Evolutionary conservation across 148 eudicot species (phyloP).

Genomic region (Nepenthes gracilis): DNA sequence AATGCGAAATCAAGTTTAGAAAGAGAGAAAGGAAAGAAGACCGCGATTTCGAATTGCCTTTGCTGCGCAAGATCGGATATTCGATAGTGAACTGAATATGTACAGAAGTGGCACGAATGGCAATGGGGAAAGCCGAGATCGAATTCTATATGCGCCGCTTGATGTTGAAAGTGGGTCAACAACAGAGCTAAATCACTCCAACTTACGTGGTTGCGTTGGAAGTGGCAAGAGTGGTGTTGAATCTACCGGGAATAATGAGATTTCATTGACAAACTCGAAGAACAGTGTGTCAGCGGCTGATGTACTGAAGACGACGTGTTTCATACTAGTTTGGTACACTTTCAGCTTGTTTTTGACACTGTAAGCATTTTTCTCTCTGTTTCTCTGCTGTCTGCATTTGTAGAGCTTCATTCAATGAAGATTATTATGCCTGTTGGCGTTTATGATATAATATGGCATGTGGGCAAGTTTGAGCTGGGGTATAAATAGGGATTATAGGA

Average conservation of each 20-base stretch:
- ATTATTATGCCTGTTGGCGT: background rate
- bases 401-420: background rate
- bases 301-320: slow-evolving; percentile 72
- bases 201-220: slow-evolving; percentile 6
- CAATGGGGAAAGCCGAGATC: slow-evolving; percentile 14
- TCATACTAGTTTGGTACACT: slow-evolving; percentile 78
- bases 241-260: background rate
- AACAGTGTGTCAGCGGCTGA: slow-evolving; percentile 41
- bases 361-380: slow-evolving; percentile 36
- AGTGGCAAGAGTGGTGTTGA: background rate
- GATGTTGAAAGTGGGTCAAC: slow-evolving; percentile 39
- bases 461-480: too few species aligned
- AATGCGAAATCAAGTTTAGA: slow-evolving; percentile 11
- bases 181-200: slow-evolving; percentile 4
- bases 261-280: slow-evolving; percentile 7
- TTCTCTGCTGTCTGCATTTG: background rate
- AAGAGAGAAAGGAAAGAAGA: slow-evolving; percentile 1
- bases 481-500: too few species aligned
- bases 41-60: slow-evolving; percentile 30
- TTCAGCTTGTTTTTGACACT: slow-evolving; percentile 88
- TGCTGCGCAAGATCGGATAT: slow-evolving; percentile 7
- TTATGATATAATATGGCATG: background rate
- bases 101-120: slow-evolving; percentile 20
- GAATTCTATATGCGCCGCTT: slow-evolving; percentile 35
- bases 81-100: slow-evolving; percentile 6